Base-by-base conservation (phyloP, 805 yeast species). In the Yamadazyma tumulicola region DNA sequence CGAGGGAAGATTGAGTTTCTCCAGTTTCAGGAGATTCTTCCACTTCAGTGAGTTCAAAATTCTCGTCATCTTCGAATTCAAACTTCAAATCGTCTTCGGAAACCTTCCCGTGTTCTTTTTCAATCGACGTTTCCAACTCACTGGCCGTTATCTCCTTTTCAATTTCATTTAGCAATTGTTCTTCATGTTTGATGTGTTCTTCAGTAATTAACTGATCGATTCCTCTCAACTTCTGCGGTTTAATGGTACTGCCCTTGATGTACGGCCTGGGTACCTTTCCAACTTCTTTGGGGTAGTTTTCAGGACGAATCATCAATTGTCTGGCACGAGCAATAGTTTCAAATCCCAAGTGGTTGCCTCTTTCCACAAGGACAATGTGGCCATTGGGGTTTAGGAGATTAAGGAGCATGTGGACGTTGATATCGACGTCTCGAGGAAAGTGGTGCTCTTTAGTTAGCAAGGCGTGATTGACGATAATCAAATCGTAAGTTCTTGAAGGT, bases 241-340 rank as follows among this genome's bases (percentile, higher is more conserved):
- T 68, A 15, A 52, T 43, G 1, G 62, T 44, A 0, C 77, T 67
- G 1, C 80, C 79, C 22, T 72, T 67, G 25, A 72, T 64, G 58
- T 79, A 84, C 1, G 85, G 83, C 47, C 88, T 66, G 20, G 93
- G 88, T 20, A 79, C 70, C 49, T 81, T 81, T 0, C 81, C 81
- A 25, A 59, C 52, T 44, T 78, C 83, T 9, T 59, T 57, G 5
- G 59, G 67, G 46, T 67, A 68, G 5, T 75, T 72, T 47, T 83
- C 95, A 0, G 97, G 96, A 46, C 97, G 76, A n/a, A 91, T 63
- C 74, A 87, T 77, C 4, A 86, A 61, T 55, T 91, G 96, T 50
- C 98, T 71, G 4, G 97, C 96, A 35, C 96, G 69, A 0, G 96
- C 94, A 38, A 88, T 73, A 3, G 78, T 69, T 58, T 93, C 98